These are phyloP conservation scores for Dactylonectria estremocensis DNA, from an alignment of 2,329 filamentous ascomycete genomes.

Conservation along the genomic window DNA sequence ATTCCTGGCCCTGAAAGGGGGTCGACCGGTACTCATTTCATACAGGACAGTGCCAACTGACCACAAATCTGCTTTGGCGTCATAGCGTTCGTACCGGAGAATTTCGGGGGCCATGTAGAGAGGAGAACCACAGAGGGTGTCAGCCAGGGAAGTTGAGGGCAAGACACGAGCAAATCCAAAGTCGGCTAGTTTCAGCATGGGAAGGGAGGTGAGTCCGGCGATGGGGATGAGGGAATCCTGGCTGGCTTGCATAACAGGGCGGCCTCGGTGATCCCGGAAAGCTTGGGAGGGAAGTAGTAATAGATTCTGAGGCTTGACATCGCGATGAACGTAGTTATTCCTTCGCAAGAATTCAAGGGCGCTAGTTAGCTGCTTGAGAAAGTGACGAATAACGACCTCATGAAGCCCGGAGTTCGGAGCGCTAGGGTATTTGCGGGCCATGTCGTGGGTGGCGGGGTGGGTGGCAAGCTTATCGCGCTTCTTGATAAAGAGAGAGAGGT, in stretches of 20 bases:
- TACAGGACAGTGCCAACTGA: slow-evolving; percentile 96
- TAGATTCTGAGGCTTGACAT: slow-evolving; percentile 97
- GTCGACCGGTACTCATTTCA: slow-evolving; percentile 93
- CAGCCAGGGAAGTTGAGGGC: slow-evolving; percentile 90
- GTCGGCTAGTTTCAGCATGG: slow-evolving; percentile 97
- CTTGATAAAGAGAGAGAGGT: slow-evolving; percentile 96
- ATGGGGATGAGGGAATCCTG: slow-evolving; percentile 86
- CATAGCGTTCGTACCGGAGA: slow-evolving; percentile 95
- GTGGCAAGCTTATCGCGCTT: slow-evolving; percentile 86
- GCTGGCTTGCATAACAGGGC: slow-evolving; percentile 81
- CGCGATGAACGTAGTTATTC: slow-evolving; percentile 92
- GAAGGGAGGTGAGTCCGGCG: slow-evolving; percentile 85
- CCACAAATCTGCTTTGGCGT: slow-evolving; percentile 97
- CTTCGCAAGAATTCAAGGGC: slow-evolving; percentile 90
- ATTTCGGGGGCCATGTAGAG: slow-evolving; percentile 99
- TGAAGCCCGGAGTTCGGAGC: slow-evolving; percentile 87
- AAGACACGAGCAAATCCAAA: slow-evolving; percentile 98
- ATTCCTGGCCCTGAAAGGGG: slow-evolving; percentile 92
- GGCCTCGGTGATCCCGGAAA: slow-evolving; percentile 70
- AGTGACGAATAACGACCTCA: slow-evolving; percentile 97
- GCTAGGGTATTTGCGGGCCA: slow-evolving; percentile 94
- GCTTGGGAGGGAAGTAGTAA: slow-evolving; percentile 86
- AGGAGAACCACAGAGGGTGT: slow-evolving; percentile 96
- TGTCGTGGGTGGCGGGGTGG: slow-evolving; percentile 87
- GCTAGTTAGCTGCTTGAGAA: slow-evolving; percentile 93